A percentile compares a stretch with the other conserved stretches of the same genome.
Conservation (phyloP, 208 protist genomes). For the Tritrichomonas musculus region DNA sequence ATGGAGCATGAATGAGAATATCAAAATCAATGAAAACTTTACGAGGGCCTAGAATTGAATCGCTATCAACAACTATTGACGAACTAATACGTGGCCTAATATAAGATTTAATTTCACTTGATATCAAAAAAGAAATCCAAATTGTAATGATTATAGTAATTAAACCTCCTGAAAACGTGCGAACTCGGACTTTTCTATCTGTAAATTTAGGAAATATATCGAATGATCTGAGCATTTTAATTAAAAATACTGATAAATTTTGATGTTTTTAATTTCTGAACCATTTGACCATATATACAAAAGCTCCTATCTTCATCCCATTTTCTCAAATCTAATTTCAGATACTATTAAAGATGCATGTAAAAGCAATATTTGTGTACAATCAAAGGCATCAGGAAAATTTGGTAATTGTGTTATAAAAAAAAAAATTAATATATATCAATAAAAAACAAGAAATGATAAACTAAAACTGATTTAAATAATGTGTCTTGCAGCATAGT, state of each 20-base stretch:
- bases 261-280: too few relatives aligned
- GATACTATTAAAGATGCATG: too few relatives aligned
- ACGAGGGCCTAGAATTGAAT: background rate
- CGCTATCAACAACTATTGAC: background rate
- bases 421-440: too few relatives aligned
- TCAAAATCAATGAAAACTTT: background rate
- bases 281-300: too few relatives aligned
- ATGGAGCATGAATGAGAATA: background rate
- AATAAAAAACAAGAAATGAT: too few relatives aligned
- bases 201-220: conserved; percentile 7
- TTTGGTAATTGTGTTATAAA: too few relatives aligned
- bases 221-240: background rate
- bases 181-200: background rate
- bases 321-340: too few relatives aligned
- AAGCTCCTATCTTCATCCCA: too few relatives aligned
- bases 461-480: too few relatives aligned
- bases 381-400: too few relatives aligned
- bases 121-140: background rate
- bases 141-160: background rate
- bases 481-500: background rate
- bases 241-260: too few relatives aligned
- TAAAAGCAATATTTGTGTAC: too few relatives aligned
- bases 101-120: background rate
- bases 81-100: background rate
- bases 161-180: background rate